A percentile compares a stretch with the other conserved stretches of the same genome.
Conservation (phyloP, 306 rosid species). For the Rosa multiflora region DNA sequence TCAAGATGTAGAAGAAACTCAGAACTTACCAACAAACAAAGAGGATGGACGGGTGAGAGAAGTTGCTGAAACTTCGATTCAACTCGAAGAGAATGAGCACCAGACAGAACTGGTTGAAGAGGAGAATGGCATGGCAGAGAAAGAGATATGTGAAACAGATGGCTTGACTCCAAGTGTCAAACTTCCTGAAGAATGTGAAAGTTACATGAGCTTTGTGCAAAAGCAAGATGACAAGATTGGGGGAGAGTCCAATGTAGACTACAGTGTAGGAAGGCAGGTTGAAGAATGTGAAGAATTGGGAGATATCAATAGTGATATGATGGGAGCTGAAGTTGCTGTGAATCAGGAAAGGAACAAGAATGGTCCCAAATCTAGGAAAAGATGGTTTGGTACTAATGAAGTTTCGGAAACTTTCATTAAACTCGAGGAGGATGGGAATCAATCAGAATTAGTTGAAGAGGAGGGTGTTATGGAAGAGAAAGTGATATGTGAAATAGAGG, state of each 20-base stretch:
- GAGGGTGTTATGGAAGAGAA: conserved; percentile 39
- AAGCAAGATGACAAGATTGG: conserved; percentile 32
- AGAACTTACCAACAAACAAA: conserved; percentile 29
- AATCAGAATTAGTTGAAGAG: conserved; percentile 32
- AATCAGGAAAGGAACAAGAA: conserved; percentile 39
- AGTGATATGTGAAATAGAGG: conserved; percentile 39
- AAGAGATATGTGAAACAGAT: conserved; percentile 38
- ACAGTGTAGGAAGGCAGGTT: conserved; percentile 27
- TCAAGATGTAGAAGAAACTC: conserved; percentile 32
- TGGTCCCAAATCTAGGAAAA: conserved; percentile 42
- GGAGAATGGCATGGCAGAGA: conserved; percentile 32
- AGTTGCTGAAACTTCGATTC: conserved; percentile 31
- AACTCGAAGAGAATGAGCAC: conserved; percentile 33
- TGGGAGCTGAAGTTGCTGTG: conserved; percentile 40
- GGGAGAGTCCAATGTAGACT: conserved; percentile 34
- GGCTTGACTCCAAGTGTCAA: conserved; percentile 33
- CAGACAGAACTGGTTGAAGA: conserved; percentile 31
- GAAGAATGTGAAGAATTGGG: conserved; percentile 49
- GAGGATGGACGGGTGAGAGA: conserved; percentile 32
- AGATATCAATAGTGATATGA: conserved; percentile 25
- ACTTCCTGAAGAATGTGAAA: conserved; percentile 29
- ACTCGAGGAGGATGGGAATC: conserved; percentile 38
- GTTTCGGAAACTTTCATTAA: conserved; percentile 44
- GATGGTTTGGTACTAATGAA: conserved; percentile 31
- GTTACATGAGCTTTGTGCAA: conserved; percentile 35